Evolutionary conservation across 306 rosid species (phyloP).

Genomic region (Citrullus colocynthis): DNA sequence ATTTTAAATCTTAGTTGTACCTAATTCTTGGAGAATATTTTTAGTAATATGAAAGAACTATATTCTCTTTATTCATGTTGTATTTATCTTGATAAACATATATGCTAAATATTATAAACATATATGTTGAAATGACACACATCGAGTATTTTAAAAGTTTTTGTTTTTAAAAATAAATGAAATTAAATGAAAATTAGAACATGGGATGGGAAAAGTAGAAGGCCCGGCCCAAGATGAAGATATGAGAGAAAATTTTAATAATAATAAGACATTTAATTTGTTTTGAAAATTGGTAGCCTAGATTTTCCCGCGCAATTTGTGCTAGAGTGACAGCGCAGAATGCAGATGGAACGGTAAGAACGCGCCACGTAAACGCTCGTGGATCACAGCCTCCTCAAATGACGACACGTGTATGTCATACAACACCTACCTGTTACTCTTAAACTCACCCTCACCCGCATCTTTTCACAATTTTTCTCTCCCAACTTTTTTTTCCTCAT

Average conservation of each 20-base stretch:
- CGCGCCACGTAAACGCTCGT: not conserved
- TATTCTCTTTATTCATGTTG: no score
- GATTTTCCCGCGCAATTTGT: not conserved
- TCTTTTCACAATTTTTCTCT: not conserved
- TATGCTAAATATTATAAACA: no score
- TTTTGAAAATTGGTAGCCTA: not conserved
- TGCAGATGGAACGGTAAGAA: not conserved
- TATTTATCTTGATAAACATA: no score
- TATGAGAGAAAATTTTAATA: no score
- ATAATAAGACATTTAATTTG: not conserved
- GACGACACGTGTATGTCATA: not conserved
- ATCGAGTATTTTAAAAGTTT: no score
- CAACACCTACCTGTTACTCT: not conserved
- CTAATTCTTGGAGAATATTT: no score
- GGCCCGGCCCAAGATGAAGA: not conserved
- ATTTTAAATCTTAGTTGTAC: no score
- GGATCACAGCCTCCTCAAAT: not conserved
- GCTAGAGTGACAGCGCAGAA: not conserved
- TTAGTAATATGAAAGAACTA: no score
- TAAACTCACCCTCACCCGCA: not conserved
- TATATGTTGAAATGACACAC: no score
- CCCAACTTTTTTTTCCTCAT: not conserved
- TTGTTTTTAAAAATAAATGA: no score
- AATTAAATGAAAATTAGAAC: no score
- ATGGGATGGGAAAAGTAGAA: no score